Percentiles rank a stretch among this genome's conserved stretches.
Conservation (phyloP, 169 alveolate species). For the Pseudocohnilembus persalinus region DNA sequence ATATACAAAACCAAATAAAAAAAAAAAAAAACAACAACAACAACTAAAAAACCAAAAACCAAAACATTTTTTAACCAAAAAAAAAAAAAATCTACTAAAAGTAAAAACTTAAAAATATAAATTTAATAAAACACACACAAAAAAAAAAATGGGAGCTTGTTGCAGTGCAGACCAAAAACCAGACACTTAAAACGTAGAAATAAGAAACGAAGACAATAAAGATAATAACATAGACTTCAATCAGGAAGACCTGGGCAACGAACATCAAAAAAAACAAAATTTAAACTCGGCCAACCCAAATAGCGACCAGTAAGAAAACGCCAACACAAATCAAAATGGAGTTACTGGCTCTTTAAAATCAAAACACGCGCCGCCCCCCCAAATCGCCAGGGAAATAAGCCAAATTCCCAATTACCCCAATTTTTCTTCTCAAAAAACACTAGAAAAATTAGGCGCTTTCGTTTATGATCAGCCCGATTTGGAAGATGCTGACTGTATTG, state of each 20-base stretch:
- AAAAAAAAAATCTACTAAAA: too few species aligned
- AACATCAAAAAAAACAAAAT: too few species aligned
- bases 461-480: neutral
- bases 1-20: too few species aligned
- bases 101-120: too few species aligned
- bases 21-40: neutral
- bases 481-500: neutral
- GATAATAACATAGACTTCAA: neutral
- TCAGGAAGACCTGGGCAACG: neutral
- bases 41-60: neutral
- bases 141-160: neutral
- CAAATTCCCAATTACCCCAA: neutral
- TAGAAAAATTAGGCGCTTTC: neutral
- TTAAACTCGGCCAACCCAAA: neutral
- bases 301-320: neutral
- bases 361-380: neutral
- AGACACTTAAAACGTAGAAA: neutral
- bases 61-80: too few species aligned
- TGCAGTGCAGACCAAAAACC: neutral
- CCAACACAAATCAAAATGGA: neutral
- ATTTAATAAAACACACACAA: too few species aligned
- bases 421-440: neutral
- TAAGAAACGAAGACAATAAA: neutral
- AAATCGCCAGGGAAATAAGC: neutral
- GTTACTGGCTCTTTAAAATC: neutral